Evolutionary conservation across 306 rosid species (phyloP).

Genomic region (Purshia tridentata): DNA sequence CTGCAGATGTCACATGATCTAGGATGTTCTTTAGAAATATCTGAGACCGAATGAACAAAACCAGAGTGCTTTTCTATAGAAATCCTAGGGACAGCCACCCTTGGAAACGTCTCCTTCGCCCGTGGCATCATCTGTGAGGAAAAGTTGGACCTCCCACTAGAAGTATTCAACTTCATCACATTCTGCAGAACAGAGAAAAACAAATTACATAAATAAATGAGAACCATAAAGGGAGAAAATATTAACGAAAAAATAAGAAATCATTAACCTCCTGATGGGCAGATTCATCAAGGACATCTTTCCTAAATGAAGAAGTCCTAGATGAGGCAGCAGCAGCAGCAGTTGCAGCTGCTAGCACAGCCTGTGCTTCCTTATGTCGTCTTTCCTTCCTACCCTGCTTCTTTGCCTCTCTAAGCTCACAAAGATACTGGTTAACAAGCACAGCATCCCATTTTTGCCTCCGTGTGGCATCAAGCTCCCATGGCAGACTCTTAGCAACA

Average conservation of each 20-base stretch:
- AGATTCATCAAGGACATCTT: conserved; percentile 70
- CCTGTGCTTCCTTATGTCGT: conserved; percentile 96
- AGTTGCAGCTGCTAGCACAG: conserved; percentile 96
- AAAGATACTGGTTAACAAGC: conserved; percentile 70
- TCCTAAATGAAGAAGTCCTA: conserved; percentile 84
- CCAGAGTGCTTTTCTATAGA: conserved; percentile 71
- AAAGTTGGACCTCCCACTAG: conserved; percentile 52
- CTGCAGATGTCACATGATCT: conserved; percentile 90
- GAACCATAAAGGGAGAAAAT: neutral
- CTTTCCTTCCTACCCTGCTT: conserved; percentile 95
- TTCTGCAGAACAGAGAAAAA: conserved; percentile 46
- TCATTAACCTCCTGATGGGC: conserved; percentile 65
- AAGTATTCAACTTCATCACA: conserved; percentile 43
- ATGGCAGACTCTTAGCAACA: conserved; percentile 67
- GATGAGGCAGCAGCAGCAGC: conserved; percentile 97
- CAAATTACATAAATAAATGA: neutral
- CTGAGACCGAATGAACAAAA: conserved; percentile 41
- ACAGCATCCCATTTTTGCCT: conserved; percentile 85
- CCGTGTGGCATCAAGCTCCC: conserved; percentile 64
- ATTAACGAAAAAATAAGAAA: conserved; percentile 6
- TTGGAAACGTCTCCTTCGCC: conserved; percentile 80
- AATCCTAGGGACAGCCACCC: conserved; percentile 61
- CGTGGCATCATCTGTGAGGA: conserved; percentile 73
- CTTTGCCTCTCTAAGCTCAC: conserved; percentile 86
- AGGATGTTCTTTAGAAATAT: conserved; percentile 74